Percentiles rank a stretch among this genome's conserved stretches.
Conservation (phyloP, 1,284 basidiomycete species). For the Trichosporon sp. region DNA sequence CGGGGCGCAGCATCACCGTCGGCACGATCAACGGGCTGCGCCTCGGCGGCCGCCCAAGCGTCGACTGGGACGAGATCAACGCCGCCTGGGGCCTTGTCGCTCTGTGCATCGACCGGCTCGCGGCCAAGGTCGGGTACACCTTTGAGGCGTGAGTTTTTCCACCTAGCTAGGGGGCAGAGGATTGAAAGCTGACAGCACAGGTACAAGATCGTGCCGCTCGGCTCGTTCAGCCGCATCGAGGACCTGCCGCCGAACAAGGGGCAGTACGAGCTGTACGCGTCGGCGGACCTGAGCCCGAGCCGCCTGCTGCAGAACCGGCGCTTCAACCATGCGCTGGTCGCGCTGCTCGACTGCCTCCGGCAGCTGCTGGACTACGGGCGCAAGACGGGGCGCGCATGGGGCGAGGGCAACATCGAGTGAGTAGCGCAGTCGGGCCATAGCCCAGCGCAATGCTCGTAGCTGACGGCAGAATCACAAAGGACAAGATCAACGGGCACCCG, state of each 20-base stretch:
- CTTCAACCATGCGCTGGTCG: slow-evolving; percentile 94
- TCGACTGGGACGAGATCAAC: slow-evolving; percentile 98
- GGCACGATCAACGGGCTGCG: slow-evolving; percentile 96
- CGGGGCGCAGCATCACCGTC: slow-evolving; percentile 56
- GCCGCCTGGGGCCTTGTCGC: slow-evolving; percentile 97
- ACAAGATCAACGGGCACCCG: slow-evolving; percentile 91
- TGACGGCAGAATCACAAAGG: slow-evolving; percentile 70
- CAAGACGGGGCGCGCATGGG: slow-evolving; percentile 67
- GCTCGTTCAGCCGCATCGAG: slow-evolving; percentile 87
- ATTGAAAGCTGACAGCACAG: slow-evolving; percentile 49
- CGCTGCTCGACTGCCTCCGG: slow-evolving; percentile 87
- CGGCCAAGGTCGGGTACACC: slow-evolving; percentile 77
- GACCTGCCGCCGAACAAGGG: slow-evolving; percentile 77
- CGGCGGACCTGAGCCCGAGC: slow-evolving; percentile 71
- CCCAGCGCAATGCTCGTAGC: neutral
- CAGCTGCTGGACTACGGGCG: slow-evolving; percentile 82
- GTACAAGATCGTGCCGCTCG: slow-evolving; percentile 83
- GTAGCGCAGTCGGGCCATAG: slow-evolving; percentile 1
- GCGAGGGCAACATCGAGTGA: slow-evolving; percentile 61
- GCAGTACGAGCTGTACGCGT: slow-evolving; percentile 79
- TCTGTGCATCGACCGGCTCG: slow-evolving; percentile 84
- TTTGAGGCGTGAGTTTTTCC: slow-evolving; percentile 66
- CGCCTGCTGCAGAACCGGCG: slow-evolving; percentile 86
- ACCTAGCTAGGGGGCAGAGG: neutral
- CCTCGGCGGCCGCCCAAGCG: slow-evolving; percentile 75